phyloP scores from a whole-genome alignment of 1,284 basidiomycete species.

The Trichosporon sp. region DNA sequence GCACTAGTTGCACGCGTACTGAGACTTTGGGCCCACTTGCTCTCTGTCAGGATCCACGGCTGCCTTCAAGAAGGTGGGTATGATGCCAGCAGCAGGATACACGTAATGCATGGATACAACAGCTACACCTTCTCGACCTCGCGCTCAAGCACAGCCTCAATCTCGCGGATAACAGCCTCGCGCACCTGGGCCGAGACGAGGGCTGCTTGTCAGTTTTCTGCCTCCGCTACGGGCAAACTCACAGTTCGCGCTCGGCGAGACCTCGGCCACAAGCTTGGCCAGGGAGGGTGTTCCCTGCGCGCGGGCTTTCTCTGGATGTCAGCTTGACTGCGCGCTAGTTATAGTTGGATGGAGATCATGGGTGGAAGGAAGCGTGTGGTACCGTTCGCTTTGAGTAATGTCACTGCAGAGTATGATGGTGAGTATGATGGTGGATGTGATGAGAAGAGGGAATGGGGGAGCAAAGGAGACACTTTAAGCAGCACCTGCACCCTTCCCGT shows the following conservation, averaged over 20 bases:
- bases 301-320: constrained; percentile 42
- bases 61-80: too few relatives aligned
- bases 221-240: constrained; percentile 24
- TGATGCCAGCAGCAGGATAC: too few relatives aligned
- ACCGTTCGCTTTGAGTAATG: too few relatives aligned
- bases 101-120: constrained; percentile 2
- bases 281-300: constrained; percentile 45
- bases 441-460: too few relatives aligned
- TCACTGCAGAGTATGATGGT: too few relatives aligned
- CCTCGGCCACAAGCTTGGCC: constrained; percentile 40
- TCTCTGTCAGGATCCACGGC: too few relatives aligned
- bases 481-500: too few relatives aligned
- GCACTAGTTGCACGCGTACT: not conserved
- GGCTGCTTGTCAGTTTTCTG: constrained; percentile 23
- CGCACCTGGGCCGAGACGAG: constrained; percentile 29
- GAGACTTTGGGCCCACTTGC: too few relatives aligned
- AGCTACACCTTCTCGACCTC: constrained; percentile 48
- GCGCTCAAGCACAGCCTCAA: constrained; percentile 48
- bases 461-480: too few relatives aligned
- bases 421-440: too few relatives aligned
- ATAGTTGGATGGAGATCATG: too few relatives aligned
- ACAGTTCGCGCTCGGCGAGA: constrained; percentile 43
- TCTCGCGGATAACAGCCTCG: constrained; percentile 46
- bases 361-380: not conserved
- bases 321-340: not conserved